Percentiles rank a stretch among this genome's conserved stretches.
Conservation (phyloP, 805 yeast species). For the Metschnikowia henanensis region DNA sequence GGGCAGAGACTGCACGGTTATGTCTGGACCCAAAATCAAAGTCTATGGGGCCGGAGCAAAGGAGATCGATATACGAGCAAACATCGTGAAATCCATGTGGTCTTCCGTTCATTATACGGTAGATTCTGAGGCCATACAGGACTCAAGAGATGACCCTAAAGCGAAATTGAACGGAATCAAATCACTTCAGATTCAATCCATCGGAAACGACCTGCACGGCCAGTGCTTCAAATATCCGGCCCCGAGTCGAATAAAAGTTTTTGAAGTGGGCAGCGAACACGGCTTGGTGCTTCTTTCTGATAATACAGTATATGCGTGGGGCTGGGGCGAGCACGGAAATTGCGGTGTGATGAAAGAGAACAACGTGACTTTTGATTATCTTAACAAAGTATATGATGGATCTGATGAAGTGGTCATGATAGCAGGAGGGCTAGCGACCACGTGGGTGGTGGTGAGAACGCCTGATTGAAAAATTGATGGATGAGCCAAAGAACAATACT, state of each 20-base stretch:
- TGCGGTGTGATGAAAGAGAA: conserved; percentile 53
- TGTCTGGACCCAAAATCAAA: conserved; percentile 23
- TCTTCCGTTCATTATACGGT: conserved; percentile 56
- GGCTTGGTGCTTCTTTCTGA: conserved; percentile 48
- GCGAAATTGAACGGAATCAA: no score
- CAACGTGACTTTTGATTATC: conserved; percentile 36
- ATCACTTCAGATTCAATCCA: conserved; percentile 35
- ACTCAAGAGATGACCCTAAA: no score
- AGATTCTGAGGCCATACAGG: no score
- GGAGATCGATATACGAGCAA: background rate
- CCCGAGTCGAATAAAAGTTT: conserved; percentile 14
- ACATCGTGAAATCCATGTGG: conserved; percentile 66
- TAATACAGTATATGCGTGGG: conserved; percentile 70
- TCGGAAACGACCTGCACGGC: conserved; percentile 78
- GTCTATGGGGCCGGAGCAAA: conserved; percentile 21
- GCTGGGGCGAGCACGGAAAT: conserved; percentile 99
- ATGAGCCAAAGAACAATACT: no score
- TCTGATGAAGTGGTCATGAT: conserved; percentile 28
- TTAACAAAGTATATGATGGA: conserved; percentile 34
- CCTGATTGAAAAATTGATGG: no score
- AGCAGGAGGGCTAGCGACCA: conserved; percentile 68
- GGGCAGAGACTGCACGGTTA: conserved; percentile 61
- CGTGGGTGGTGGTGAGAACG: conserved; percentile 52
- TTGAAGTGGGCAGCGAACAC: conserved; percentile 83
- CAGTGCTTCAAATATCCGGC: conserved; percentile 47